A percentile compares a stretch with the other conserved stretches of the same genome.
phyloP scores from a whole-genome alignment of 2,329 filamentous ascomycete genomes.

The Diaporthe sp. region DNA sequence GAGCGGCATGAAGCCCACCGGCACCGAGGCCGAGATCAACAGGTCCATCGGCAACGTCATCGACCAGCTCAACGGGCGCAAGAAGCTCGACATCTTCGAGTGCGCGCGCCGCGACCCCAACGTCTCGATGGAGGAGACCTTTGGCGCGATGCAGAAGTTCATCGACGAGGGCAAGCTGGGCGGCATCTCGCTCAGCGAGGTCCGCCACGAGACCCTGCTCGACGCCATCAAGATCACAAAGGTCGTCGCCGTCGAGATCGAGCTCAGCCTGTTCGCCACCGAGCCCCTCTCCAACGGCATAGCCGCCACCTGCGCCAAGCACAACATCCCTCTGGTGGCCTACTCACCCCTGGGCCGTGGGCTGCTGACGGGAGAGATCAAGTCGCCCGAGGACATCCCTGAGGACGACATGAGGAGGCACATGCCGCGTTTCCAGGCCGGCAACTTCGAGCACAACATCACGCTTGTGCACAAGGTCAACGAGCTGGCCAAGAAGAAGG shows the following conservation, averaged over 20 bases:
- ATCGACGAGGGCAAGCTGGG: constrained; percentile 67
- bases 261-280: constrained; percentile 65
- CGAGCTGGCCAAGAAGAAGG: constrained; percentile 71
- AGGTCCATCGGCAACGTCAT: constrained; percentile 72
- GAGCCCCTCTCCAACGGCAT: constrained; percentile 67
- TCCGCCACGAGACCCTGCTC: constrained; percentile 62
- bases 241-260: constrained; percentile 66
- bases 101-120: constrained; percentile 69
- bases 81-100: constrained; percentile 73
- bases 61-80: constrained; percentile 64
- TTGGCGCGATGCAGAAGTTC: constrained; percentile 60
- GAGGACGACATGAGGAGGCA: constrained; percentile 61
- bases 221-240: constrained; percentile 60
- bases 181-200: constrained; percentile 67
- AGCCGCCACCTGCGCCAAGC: constrained; percentile 62
- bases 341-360: constrained; percentile 70
- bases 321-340: constrained; percentile 69
- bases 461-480: constrained; percentile 71
- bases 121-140: constrained; percentile 59
- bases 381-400: constrained; percentile 67
- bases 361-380: constrained; percentile 68
- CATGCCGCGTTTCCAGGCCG: constrained; percentile 73
- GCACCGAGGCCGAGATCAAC: constrained; percentile 67
- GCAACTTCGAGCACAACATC: constrained; percentile 75
- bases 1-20: constrained; percentile 58